Evolutionary conservation across 2,329 filamentous ascomycete species (phyloP), one percentile per base, ranked within the genome.

Genomic region (Aspergillus sp.): DNA sequence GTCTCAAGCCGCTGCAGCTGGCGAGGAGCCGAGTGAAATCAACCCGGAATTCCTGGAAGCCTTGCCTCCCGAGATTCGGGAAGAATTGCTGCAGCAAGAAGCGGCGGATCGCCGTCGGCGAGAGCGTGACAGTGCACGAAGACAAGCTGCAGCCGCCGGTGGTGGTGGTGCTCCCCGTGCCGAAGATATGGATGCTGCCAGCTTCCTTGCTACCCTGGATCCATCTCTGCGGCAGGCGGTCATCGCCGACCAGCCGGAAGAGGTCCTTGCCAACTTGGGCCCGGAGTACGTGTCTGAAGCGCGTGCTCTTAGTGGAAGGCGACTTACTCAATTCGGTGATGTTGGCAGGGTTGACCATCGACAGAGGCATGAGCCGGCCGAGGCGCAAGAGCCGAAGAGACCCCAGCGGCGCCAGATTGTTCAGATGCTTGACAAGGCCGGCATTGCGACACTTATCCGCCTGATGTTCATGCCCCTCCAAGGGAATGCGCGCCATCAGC

Each of bases 381-480:
- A 58, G 27, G 69, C 67, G 34, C 66, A 75, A 52, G 56, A 56
- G 36, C 40, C 52, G 1, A 73, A 71, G 55, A 89, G 86, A 63
- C 63, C 70, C 24, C 80, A 82, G 49, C 78, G 84, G 36, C 82
- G 83, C 40, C 80, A 85, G 14, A 82, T 93, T 36, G 83, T 94
- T 15, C 91, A 98, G 56, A 94, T 98, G 82, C 75, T 98, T 17
- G 91, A 98, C 60, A 95, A 94, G 62, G 75, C 88, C 29, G 91
- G 93, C 15, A 80, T 98, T 44, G 91, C 93, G 15, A 96, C 91
- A n/a, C 68, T 98, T 20, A 71, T 98, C 26, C 84, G 93, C n/a
- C 73, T 98, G 7, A 95, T 98, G 89, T 98, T 98, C 57, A 86
- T 96, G 48, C 82, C 85, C 29, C 85, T 95, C 44, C 84, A 89